phyloP scores from a whole-genome alignment of 371 early-diverging fungal species.

The Pancytospora philotis region DNA sequence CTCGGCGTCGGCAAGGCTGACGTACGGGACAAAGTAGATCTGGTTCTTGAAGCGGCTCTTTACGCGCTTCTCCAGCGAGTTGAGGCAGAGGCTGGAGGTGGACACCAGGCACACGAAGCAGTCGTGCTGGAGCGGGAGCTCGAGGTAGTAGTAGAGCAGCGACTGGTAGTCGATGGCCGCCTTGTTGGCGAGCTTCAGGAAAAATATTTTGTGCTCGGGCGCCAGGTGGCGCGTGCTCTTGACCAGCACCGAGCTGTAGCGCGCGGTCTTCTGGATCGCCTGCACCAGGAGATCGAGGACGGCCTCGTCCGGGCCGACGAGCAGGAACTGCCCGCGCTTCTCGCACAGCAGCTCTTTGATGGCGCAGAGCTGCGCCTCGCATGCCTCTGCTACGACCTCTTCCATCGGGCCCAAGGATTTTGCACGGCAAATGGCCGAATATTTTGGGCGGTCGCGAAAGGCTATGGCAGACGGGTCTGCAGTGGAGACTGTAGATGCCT shows the following conservation, averaged over 20 bases:
- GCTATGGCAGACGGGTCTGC: too few relatives aligned
- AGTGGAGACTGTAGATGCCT: too few relatives aligned
- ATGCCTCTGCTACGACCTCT: neutral
- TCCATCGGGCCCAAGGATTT: neutral
- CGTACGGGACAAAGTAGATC: conserved; percentile 23
- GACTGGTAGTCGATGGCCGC: conserved; percentile 18
- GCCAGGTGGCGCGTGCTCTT: conserved; percentile 9
- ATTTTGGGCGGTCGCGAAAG: too few relatives aligned
- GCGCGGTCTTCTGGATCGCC: neutral
- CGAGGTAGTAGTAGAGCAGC: conserved; percentile 44
- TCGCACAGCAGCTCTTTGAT: conserved; percentile 1
- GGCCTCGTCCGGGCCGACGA: conserved; percentile 7
- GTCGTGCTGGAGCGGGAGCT: conserved; percentile 2
- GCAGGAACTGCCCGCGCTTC: conserved; percentile 8
- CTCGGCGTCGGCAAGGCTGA: neutral
- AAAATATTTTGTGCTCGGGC: conserved; percentile 26
- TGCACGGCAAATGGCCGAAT: neutral
- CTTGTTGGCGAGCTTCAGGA: conserved; percentile 15
- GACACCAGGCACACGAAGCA: conserved; percentile 26
- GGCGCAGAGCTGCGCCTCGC: too few relatives aligned
- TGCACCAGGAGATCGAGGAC: conserved; percentile 2
- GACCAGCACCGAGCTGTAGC: conserved; percentile 1
- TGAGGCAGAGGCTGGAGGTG: conserved; percentile 17
- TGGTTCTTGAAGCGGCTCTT: conserved; percentile 41
- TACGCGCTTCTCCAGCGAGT: conserved; percentile 40